These are phyloP conservation scores for Acacia acuminata DNA, from an alignment of 306 rosid species.

Conservation along the genomic window DNA sequence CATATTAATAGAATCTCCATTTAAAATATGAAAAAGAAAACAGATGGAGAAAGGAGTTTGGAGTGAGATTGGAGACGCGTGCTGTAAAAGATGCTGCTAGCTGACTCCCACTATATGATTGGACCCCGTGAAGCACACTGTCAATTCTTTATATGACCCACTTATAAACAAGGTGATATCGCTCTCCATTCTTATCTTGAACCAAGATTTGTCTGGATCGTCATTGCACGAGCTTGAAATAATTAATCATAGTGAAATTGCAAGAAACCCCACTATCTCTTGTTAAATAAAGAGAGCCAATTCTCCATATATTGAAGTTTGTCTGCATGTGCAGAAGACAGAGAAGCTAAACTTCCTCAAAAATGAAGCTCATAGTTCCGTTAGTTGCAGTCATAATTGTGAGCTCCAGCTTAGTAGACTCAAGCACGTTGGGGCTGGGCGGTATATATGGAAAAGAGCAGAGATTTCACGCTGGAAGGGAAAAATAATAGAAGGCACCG, in stretches of 20 bases:
- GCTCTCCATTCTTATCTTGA: conserved; percentile 35
- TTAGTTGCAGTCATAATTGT: conserved; percentile 36
- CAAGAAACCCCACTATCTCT: conserved; percentile 25
- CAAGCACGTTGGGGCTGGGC: conserved; percentile 40
- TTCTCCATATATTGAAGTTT: conserved; percentile 4
- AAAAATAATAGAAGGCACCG: conserved; percentile 35
- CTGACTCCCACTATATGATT: conserved; percentile 26
- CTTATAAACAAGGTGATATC: conserved; percentile 39
- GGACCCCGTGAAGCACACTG: conserved; percentile 19
- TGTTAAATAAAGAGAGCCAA: background rate
- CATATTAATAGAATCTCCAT: background rate
- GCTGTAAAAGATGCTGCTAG: conserved; percentile 2
- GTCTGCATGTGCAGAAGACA: conserved; percentile 4
- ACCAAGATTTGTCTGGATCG: conserved; percentile 31
- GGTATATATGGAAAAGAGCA: conserved; percentile 54
- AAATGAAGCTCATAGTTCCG: conserved; percentile 51
- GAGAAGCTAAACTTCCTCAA: conserved; percentile 8
- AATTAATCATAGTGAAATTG: conserved; percentile 28
- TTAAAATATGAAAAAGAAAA: background rate
- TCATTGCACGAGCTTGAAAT: conserved; percentile 30
- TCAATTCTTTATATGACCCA: conserved; percentile 26
- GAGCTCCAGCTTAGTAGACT: conserved; percentile 36
- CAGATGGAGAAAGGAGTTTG: background rate
- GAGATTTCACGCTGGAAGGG: conserved; percentile 30
- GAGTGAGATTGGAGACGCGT: conserved; percentile 12